phyloP scores from a whole-genome alignment of 768 basidiomycete genomes.

The Podaxis pistillaris region DNA sequence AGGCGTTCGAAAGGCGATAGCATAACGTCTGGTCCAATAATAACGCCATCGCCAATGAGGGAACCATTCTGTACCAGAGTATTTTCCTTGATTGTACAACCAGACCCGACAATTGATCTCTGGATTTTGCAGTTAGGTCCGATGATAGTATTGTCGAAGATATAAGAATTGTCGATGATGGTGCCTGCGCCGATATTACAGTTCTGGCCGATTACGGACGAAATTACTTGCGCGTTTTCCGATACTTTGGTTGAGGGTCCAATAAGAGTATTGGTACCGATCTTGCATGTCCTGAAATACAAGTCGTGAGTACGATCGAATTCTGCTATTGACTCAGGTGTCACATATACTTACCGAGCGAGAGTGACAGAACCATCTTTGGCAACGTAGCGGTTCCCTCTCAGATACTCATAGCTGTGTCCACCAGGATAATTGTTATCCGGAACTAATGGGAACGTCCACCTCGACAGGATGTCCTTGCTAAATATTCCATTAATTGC shows the following conservation, averaged over 20 bases:
- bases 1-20: constrained; percentile 73
- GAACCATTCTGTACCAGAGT: constrained; percentile 72
- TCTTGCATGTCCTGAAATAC: constrained; percentile 60
- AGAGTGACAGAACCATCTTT: constrained; percentile 74
- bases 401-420: constrained; percentile 79
- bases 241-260: constrained; percentile 72
- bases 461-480: constrained; percentile 89
- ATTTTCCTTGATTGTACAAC: constrained; percentile 68
- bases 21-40: constrained; percentile 68
- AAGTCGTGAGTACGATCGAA: neutral
- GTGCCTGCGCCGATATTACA: constrained; percentile 73
- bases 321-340: neutral
- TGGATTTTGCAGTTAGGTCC: constrained; percentile 71
- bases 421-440: constrained; percentile 89
- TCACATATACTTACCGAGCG: constrained; percentile 59
- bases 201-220: constrained; percentile 77
- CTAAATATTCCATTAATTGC: constrained; percentile 36
- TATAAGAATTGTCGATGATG: constrained; percentile 71
- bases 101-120: constrained; percentile 78
- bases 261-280: constrained; percentile 81
- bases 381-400: constrained; percentile 88
- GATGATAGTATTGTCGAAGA: constrained; percentile 77
- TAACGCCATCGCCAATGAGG: constrained; percentile 79
- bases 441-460: constrained; percentile 95
- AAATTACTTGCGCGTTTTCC: constrained; percentile 62